Conservation (phyloP, 306 rosid species). For the Cucurbita moschata region DNA sequence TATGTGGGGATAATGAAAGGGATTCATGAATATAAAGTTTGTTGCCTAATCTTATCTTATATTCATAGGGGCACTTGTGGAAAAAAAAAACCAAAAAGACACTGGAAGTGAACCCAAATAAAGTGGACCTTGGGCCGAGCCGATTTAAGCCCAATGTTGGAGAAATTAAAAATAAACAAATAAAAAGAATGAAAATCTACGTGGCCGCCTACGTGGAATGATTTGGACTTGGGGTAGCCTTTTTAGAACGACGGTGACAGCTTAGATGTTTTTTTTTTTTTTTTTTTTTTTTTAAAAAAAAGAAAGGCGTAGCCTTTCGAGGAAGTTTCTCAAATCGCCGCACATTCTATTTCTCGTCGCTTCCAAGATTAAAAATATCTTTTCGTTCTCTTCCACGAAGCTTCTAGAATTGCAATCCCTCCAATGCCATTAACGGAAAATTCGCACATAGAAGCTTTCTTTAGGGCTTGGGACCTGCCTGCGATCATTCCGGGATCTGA, state of each 20-base stretch:
- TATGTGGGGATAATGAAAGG: not conserved
- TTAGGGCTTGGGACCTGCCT: not conserved
- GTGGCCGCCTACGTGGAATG: not conserved
- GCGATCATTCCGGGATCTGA: not conserved
- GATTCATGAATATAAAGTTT: not conserved
- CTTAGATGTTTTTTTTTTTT: too few relatives aligned
- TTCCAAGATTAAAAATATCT: not conserved
- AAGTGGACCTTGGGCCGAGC: not conserved
- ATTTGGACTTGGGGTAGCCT: not conserved
- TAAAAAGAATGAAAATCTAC: not conserved
- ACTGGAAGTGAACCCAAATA: not conserved
- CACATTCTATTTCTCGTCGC: not conserved
- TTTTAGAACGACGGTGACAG: not conserved
- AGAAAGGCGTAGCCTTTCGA: not conserved
- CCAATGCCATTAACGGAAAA: not conserved
- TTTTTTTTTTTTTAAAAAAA: too few relatives aligned
- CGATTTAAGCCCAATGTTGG: not conserved
- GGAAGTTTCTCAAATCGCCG: not conserved
- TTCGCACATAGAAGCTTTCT: not conserved
- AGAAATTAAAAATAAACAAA: too few relatives aligned
- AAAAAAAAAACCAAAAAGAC: not conserved
- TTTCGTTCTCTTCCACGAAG: conserved; percentile 24
- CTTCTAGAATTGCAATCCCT: conserved; percentile 47
- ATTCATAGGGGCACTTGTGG: not conserved
- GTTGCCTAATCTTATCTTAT: conserved; percentile 2